phyloP scores from a whole-genome alignment of 768 basidiomycete genomes.

The Rhodosporidiobolus sp. region DNA sequence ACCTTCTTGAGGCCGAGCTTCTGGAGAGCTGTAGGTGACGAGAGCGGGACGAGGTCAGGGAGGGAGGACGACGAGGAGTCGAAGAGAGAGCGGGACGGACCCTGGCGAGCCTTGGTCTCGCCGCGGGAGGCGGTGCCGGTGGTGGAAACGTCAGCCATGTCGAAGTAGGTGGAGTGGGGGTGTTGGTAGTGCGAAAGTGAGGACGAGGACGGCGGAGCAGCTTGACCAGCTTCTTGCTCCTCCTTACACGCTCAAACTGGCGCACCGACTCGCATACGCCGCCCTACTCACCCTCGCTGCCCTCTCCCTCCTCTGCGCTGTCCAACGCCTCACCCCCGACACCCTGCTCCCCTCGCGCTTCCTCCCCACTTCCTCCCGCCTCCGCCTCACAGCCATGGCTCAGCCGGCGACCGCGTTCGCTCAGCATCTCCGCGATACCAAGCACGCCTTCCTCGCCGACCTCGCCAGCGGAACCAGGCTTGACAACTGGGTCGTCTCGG shows the following conservation, averaged over 20 bases:
- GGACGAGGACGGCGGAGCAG: background rate
- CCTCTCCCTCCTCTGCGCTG: background rate
- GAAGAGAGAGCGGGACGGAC: background rate
- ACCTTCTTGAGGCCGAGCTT: slow-evolving; percentile 89
- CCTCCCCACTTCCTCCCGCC: background rate
- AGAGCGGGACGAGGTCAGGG: background rate
- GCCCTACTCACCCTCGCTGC: background rate
- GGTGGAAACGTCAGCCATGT: background rate
- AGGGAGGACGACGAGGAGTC: background rate
- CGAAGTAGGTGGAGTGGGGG: too few species aligned
- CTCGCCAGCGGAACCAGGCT: slow-evolving; percentile 53
- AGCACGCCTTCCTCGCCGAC: slow-evolving; percentile 62
- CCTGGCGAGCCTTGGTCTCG: slow-evolving; percentile 35
- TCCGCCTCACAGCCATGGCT: background rate
- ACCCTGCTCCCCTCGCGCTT: slow-evolving; percentile 4
- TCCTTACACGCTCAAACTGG: background rate
- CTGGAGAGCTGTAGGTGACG: slow-evolving; percentile 60
- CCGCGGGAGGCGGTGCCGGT: background rate
- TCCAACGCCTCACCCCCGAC: background rate
- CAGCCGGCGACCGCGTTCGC: background rate
- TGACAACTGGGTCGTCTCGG: slow-evolving; percentile 73
- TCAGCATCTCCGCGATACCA: slow-evolving; percentile 43
- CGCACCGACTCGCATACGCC: background rate
- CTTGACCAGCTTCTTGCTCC: background rate
- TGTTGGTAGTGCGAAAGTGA: background rate